Base-by-base conservation (phyloP, 768 basidiomycete species). In the Kwoniella botswanensis region DNA sequence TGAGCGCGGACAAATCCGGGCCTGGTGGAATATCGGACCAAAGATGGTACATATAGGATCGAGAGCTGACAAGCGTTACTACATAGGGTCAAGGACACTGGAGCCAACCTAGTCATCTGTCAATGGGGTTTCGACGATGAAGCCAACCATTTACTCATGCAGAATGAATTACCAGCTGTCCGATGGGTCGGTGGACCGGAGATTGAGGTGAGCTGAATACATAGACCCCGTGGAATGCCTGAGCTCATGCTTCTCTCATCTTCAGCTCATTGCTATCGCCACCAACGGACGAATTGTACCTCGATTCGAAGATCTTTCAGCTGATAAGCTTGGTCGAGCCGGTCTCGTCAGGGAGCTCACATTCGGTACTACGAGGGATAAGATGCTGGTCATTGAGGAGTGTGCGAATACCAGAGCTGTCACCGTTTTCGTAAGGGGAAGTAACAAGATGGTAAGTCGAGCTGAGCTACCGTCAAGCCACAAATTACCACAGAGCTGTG, bases 51-150 rank as follows among this genome's bases (percentile, higher is more conserved):
- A 26, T 26, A 26, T 26, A 26, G 26, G 3, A 26, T 26, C 26
- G 26, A 26, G 42, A 21, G 56, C 65, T 66, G 65, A 66, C 46
- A 10, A 41, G 12, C 63, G 22, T 26, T 22, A 18, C 41, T 35
- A 7, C 43, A 57, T 63, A 86, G 89, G 83, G 95, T 98, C 68
- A 96, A 98, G 84, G 91, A 96, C 77, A 92, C 95, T 17, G 97
- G 97, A 46, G 96, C 97, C 15, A 99, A 99, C 84, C 85, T 99
- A 70, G 97, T 99, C 74, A 98, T 99, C 77, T 99, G 97, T 85
- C 97, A 99, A 82, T 99, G 97, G 97, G 97, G 97, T 71, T 99
- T 99, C 81, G 97, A 99, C 82, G 97, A 99, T 80, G 97, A 99
- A 85, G 97, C 97, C 55, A 99, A 99, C 82, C 97, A 98, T 82